These are phyloP conservation scores for Agrostemma githago DNA, from an alignment of 148 eudicot genomes.

Conservation along the genomic window DNA sequence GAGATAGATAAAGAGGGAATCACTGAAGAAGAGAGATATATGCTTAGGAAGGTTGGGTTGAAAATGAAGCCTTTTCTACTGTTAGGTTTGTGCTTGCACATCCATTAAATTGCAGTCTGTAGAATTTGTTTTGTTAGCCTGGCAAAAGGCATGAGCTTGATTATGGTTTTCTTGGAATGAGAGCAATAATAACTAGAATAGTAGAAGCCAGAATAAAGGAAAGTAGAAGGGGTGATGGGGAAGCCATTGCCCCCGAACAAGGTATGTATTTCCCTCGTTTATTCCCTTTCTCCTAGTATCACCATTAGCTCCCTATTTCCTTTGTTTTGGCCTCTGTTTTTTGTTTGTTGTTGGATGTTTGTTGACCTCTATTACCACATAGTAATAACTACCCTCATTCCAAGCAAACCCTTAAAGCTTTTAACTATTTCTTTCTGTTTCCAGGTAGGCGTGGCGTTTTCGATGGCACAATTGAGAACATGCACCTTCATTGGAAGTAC, in stretches of 20 bases:
- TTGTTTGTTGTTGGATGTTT: too few species aligned
- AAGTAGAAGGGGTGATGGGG: background rate
- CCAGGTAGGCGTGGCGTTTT: slow-evolving; percentile 97
- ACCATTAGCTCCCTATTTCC: background rate
- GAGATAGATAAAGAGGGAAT: slow-evolving; percentile 82
- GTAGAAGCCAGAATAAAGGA: background rate
- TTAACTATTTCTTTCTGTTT: slow-evolving; percentile 17
- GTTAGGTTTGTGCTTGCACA: slow-evolving; percentile 51
- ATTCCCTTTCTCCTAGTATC: background rate
- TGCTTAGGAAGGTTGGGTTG: slow-evolving; percentile 92
- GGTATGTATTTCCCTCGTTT: background rate
- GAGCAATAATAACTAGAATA: background rate
- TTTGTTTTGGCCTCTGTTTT: background rate
- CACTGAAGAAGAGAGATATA: slow-evolving; percentile 89
- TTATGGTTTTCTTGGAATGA: background rate
- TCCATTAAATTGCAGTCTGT: background rate
- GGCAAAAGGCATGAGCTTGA: background rate
- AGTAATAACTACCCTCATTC: too few species aligned
- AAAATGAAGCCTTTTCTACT: slow-evolving; percentile 89
- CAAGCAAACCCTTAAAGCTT: background rate
- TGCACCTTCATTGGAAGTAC: slow-evolving; percentile 99
- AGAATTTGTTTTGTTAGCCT: background rate
- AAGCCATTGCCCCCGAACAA: background rate
- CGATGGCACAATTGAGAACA: slow-evolving; percentile 97
- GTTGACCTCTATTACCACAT: background rate